phyloP scores from a whole-genome alignment of 2,329 filamentous ascomycete genomes.

The Xylaria sp. region DNA sequence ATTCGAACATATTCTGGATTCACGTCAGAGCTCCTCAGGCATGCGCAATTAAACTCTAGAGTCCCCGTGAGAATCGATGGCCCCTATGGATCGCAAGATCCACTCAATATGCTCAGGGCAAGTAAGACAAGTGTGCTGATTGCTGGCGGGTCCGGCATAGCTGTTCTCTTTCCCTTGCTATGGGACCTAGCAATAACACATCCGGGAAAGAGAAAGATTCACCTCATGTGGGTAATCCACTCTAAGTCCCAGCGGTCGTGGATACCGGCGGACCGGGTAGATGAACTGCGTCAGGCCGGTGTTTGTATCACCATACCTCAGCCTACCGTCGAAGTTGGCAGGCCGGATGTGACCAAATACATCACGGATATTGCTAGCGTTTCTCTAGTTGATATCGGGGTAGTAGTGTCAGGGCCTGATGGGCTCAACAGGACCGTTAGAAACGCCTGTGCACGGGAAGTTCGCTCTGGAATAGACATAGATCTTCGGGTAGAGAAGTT shows the following conservation, averaged over 20 bases:
- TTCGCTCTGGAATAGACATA: conserved; percentile 61
- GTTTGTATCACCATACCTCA: conserved; percentile 64
- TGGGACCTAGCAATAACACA: conserved; percentile 58
- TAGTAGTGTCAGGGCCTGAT: conserved; percentile 70
- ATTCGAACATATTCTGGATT: conserved; percentile 71
- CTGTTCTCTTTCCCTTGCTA: conserved; percentile 70
- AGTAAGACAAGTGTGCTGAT: conserved; percentile 65
- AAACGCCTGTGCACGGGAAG: conserved; percentile 65
- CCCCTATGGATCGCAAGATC: conserved; percentile 70
- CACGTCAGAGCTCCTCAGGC: conserved; percentile 63
- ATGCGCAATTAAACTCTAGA: conserved; percentile 59
- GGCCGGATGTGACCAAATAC: conserved; percentile 62
- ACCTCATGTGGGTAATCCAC: conserved; percentile 70
- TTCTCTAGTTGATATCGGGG: conserved; percentile 45
- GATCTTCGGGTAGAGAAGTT: conserved; percentile 73
- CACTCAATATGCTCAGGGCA: conserved; percentile 62
- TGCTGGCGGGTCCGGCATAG: conserved; percentile 73
- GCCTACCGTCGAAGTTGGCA: conserved; percentile 63
- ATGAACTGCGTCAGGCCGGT: conserved; percentile 61
- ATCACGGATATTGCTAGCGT: conserved; percentile 53
- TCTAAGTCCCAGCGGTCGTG: conserved; percentile 63
- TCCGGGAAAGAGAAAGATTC: conserved; percentile 52
- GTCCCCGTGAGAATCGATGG: conserved; percentile 68
- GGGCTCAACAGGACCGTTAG: conserved; percentile 69
- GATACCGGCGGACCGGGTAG: conserved; percentile 62